Evolutionary conservation across 2,329 filamentous ascomycete genomes (phyloP).

Genomic region (Exophiala oligosperma): DNA sequence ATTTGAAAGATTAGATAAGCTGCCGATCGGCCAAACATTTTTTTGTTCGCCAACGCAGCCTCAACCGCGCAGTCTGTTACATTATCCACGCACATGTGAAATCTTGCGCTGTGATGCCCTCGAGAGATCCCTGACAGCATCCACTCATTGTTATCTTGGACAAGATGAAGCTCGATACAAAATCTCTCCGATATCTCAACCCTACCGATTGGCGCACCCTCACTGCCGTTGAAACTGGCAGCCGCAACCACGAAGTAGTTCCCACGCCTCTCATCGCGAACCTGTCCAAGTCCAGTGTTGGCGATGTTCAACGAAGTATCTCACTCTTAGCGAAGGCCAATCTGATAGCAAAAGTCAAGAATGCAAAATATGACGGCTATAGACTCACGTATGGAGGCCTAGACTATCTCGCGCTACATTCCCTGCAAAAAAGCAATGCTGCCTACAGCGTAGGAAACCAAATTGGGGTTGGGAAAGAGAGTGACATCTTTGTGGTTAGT

Average conservation of each 20-base stretch:
- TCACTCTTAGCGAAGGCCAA: constrained; percentile 88
- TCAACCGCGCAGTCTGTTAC: not conserved
- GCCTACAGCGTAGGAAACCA: constrained; percentile 93
- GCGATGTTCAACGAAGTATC: constrained; percentile 77
- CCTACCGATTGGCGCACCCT: constrained; percentile 94
- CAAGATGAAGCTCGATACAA: constrained; percentile 90
- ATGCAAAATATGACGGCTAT: constrained; percentile 97
- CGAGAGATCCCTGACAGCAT: not conserved
- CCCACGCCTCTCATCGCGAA: constrained; percentile 86
- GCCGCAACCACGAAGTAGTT: constrained; percentile 95
- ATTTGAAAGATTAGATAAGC: not conserved
- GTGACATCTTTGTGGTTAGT: constrained; percentile 92
- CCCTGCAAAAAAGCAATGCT: constrained; percentile 74
- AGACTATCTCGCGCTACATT: constrained; percentile 94
- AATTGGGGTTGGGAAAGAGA: constrained; percentile 96
- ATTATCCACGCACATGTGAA: not conserved
- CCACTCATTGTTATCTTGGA: not conserved
- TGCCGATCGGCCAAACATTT: not conserved
- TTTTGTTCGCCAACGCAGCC: not conserved
- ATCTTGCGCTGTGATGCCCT: not conserved
- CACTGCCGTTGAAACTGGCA: constrained; percentile 86
- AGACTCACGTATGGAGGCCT: constrained; percentile 93
- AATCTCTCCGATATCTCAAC: constrained; percentile 87
- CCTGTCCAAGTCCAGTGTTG: constrained; percentile 73
- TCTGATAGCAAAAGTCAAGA: constrained; percentile 88